Percentiles rank a stretch among this genome's conserved stretches.
phyloP scores from a whole-genome alignment of 345 rosid species.

The Lenwebbia sp. region DNA sequence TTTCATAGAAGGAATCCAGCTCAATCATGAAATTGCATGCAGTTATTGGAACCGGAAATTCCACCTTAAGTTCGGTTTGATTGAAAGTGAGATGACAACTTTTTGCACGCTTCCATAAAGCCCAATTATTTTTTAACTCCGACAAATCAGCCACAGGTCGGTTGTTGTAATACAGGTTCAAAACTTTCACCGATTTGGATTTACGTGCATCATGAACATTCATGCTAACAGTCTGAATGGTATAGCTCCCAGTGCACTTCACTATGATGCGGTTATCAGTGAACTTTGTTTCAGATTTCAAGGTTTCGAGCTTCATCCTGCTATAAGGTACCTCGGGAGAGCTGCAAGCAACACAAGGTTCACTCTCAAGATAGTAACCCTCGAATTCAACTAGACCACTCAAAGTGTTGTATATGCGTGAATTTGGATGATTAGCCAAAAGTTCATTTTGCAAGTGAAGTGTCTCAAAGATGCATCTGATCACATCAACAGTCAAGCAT shows the following conservation, averaged over 20 bases:
- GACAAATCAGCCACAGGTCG: conserved; percentile 94
- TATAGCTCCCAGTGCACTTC: conserved; percentile 97
- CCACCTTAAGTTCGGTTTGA: conserved; percentile 97
- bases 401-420: conserved; percentile 87
- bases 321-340: conserved; percentile 97
- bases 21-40: conserved; percentile 99
- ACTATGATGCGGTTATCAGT: conserved; percentile 96
- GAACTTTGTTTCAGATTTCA: conserved; percentile 97
- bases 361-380: conserved; percentile 99
- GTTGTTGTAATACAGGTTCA: conserved; percentile 92
- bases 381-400: conserved; percentile 94
- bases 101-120: conserved; percentile 98
- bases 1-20: conserved; percentile 97
- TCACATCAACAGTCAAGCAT: conserved; percentile 68
- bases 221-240: conserved; percentile 93
- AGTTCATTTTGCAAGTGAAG: conserved; percentile 94
- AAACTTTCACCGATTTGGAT: conserved; percentile 94
- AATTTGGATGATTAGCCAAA: conserved; percentile 97
- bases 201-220: conserved; percentile 98
- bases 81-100: conserved; percentile 95
- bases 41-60: conserved; percentile 95
- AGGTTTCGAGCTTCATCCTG: conserved; percentile 94
- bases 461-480: conserved; percentile 77
- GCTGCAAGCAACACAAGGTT: conserved; percentile 99
- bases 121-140: conserved; percentile 95